A percentile compares a stretch with the other conserved stretches of the same genome.
These are phyloP conservation scores for Prototheca cutis DNA, from an alignment of 163 green algal species.

Conservation along the genomic window DNA sequence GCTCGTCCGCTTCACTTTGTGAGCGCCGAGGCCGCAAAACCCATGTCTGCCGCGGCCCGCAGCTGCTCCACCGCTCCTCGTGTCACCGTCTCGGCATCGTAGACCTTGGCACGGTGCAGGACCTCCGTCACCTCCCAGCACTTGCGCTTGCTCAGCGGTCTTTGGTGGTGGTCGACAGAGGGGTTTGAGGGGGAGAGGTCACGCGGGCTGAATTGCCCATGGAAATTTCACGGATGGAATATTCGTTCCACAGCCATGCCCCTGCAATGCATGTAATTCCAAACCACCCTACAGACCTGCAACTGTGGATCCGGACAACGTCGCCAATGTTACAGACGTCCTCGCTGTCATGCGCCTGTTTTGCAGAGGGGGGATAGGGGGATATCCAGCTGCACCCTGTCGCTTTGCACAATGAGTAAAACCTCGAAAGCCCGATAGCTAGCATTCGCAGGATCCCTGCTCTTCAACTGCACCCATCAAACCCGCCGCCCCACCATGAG, in stretches of 20 bases:
- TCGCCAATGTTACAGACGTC: slow-evolving; percentile 44
- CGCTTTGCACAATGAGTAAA: no score
- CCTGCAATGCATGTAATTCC: no score
- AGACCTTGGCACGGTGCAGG: slow-evolving; percentile 28
- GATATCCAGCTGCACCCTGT: no score
- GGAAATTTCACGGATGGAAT: no score
- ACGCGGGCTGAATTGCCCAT: no score
- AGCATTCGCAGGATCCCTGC: no score
- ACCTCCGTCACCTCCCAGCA: slow-evolving; percentile 34
- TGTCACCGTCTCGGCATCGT: slow-evolving; percentile 23
- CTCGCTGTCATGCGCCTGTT: slow-evolving; percentile 43
- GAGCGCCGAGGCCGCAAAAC: slow-evolving; percentile 20
- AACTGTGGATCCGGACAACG: slow-evolving; percentile 36
- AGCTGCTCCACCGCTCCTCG: slow-evolving; percentile 11
- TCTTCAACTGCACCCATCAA: no score
- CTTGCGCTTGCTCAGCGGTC: slow-evolving; percentile 44
- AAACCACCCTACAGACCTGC: slow-evolving; percentile 4
- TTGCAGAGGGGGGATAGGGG: no score
- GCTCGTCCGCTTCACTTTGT: no score
- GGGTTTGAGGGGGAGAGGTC: not conserved
- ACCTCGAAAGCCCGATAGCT: no score
- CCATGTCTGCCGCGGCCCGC: not conserved
- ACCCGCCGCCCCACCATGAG: slow-evolving; percentile 36
- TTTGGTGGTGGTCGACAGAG: no score
- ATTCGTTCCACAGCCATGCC: no score